Base-by-base conservation (phyloP, 305 asterid genomes). In the Fraxinus floribunda region DNA sequence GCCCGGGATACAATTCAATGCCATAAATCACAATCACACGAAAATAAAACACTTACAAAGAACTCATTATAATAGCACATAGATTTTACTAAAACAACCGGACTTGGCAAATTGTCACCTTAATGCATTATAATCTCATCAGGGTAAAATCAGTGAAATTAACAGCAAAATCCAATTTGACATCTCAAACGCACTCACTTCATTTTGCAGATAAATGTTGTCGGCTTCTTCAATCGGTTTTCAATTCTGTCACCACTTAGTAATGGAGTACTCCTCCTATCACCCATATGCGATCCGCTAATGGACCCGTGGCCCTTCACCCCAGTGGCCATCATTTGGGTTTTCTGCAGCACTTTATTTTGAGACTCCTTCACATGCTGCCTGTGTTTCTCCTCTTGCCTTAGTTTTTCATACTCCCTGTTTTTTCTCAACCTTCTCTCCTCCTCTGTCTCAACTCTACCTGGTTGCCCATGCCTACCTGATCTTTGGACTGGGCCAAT, bases 201-300 rank as follows among this genome's bases (percentile, higher is more conserved):
- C 90, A 97, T 85, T 93, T 97, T 97, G 97, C 99, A 97, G 87
- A 97, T 92, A 83, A 94, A 97, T 4, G 99, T 95, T 15, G 99
- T 97, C 2, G 99, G 99, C 88, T 95, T 97, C 96, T 95, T 94
- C 86, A 97, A 88, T 81, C 98, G 93, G 87, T 95, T 97, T 82
- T 97, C 98, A 7, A 89, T 87, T 87, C 97, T 90, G 81, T 97
- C 99, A 34, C 97, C 91, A 62, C 92, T 88, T 80, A 97, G 84
- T 83, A 97, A 85, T 13, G 95, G 95, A 78, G 95, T 82, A 76
- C 95, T 93, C 90, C 91, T 92, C 82, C 91, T 87, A 79, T 97
- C 98, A 18, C 96, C 97, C 92, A 94, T 88, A 77, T 91, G 97
- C 1, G 98, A 97, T 36, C 97, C 99, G 71, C 89, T 89, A 79